Evolutionary conservation across 2,329 filamentous ascomycete species (phyloP).

Genomic region (Microthyrium microscopicum): DNA sequence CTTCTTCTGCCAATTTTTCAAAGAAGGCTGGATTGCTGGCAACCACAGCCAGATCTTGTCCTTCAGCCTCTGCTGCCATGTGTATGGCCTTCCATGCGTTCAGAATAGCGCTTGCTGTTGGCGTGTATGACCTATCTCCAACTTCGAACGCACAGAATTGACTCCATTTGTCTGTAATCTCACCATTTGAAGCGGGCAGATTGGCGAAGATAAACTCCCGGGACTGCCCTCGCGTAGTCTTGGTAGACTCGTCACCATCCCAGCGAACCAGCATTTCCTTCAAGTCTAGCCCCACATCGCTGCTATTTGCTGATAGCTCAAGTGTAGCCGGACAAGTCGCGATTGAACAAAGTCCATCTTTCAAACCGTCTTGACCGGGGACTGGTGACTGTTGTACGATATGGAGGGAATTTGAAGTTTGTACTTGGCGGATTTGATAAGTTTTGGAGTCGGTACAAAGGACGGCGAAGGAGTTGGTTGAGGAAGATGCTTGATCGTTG

Average conservation of each 20-base stretch:
- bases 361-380: neutral
- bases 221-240: too few species aligned
- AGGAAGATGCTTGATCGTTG: too few species aligned
- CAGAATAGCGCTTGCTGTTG: constrained; percentile 30
- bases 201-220: constrained; percentile 19
- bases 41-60: constrained; percentile 23
- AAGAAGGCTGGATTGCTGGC: constrained; percentile 20
- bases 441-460: constrained; percentile 41
- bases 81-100: constrained; percentile 32
- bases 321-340: constrained; percentile 28
- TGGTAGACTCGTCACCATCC: constrained; percentile 10
- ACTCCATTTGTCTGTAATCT: constrained; percentile 34
- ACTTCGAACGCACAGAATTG: constrained; percentile 37
- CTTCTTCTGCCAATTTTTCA: constrained; percentile 16
- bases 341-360: constrained; percentile 11
- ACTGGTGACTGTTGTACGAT: constrained; percentile 25
- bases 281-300: constrained; percentile 20
- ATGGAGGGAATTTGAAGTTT: constrained; percentile 47
- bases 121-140: constrained; percentile 24
- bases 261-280: constrained; percentile 23
- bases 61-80: constrained; percentile 23
- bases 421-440: constrained; percentile 45
- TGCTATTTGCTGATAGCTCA: constrained; percentile 22
- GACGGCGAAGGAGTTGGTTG: too few species aligned
- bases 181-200: constrained; percentile 33